phyloP scores from a whole-genome alignment of 495 filamentous ascomycete species.

The Neurospora sp. region DNA sequence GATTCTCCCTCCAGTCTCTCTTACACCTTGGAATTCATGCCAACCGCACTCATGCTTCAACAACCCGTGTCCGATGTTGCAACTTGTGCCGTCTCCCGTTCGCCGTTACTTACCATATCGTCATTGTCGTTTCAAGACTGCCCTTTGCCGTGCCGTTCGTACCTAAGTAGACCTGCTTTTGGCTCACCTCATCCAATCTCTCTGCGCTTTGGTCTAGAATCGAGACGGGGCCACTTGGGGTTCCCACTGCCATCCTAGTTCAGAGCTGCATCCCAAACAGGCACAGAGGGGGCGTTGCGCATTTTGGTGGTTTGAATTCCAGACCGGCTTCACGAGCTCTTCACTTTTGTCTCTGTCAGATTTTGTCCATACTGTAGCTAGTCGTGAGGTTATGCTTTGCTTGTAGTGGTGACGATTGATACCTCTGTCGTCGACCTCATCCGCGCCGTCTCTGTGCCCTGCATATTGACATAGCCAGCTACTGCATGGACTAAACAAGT shows the following conservation, averaged over 20 bases:
- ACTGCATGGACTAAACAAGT: not conserved
- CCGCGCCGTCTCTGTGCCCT: not conserved
- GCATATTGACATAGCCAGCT: not conserved
- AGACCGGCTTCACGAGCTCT: not conserved
- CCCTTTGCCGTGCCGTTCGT: not conserved
- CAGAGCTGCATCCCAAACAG: not conserved
- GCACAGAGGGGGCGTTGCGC: not conserved
- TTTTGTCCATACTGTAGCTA: not conserved
- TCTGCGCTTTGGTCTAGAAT: not conserved
- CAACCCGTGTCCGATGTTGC: not conserved
- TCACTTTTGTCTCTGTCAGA: not conserved
- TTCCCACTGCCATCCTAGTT: not conserved
- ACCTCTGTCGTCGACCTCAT: not conserved
- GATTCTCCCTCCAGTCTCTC: not conserved
- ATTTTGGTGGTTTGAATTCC: not conserved
- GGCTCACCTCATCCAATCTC: not conserved
- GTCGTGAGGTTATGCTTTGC: not conserved
- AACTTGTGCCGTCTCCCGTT: not conserved
- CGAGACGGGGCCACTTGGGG: not conserved
- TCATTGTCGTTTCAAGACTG: not conserved
- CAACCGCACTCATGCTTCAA: not conserved
- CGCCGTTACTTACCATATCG: not conserved
- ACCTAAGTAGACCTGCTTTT: not conserved
- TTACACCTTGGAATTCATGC: not conserved
- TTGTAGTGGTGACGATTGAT: not conserved